A percentile compares a stretch with the other conserved stretches of the same genome.
These are phyloP conservation scores for Psilocybe subaeruginosa DNA, from an alignment of 768 basidiomycete species.

Conservation along the genomic window DNA sequence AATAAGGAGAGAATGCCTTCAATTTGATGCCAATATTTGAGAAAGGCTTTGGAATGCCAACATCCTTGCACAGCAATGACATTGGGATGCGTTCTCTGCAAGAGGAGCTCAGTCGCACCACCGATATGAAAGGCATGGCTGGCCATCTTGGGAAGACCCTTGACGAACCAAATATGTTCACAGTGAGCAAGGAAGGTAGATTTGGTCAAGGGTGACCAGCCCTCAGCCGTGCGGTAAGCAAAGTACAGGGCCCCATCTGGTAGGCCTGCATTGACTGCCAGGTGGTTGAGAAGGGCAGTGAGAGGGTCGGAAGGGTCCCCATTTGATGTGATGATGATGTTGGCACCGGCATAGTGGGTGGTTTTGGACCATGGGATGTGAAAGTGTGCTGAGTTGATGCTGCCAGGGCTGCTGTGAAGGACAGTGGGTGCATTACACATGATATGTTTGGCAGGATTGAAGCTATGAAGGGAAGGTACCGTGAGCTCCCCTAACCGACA, in stretches of 20 bases:
- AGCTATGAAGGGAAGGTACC: constrained; percentile 6
- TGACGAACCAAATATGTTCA: constrained; percentile 9
- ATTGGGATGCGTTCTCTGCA: constrained; percentile 30
- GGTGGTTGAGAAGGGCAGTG: constrained; percentile 27
- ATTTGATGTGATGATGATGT: constrained; percentile 24
- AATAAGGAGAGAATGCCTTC: constrained; percentile 19
- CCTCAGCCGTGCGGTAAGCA: not conserved
- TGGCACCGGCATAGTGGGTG: constrained; percentile 25
- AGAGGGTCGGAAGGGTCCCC: constrained; percentile 12
- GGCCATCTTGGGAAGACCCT: constrained; percentile 3
- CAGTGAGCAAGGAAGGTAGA: constrained; percentile 10
- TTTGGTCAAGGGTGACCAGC: constrained; percentile 10
- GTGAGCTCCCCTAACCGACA: not conserved
- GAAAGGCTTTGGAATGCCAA: constrained; percentile 35
- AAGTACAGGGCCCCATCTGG: constrained; percentile 17
- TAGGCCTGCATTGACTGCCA: constrained; percentile 8
- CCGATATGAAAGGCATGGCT: constrained; percentile 33
- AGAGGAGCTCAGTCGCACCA: constrained; percentile 29
- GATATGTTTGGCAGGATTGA: constrained; percentile 21
- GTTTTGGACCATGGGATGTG: constrained; percentile 41
- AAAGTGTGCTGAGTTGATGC: constrained; percentile 15
- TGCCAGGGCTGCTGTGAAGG: not conserved
- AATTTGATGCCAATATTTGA: constrained; percentile 29
- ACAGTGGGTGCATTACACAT: not conserved
- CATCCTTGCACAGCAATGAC: constrained; percentile 33